phyloP scores from a whole-genome alignment of 2,329 filamentous ascomycete species.

The Trichoderma simmonsii region DNA sequence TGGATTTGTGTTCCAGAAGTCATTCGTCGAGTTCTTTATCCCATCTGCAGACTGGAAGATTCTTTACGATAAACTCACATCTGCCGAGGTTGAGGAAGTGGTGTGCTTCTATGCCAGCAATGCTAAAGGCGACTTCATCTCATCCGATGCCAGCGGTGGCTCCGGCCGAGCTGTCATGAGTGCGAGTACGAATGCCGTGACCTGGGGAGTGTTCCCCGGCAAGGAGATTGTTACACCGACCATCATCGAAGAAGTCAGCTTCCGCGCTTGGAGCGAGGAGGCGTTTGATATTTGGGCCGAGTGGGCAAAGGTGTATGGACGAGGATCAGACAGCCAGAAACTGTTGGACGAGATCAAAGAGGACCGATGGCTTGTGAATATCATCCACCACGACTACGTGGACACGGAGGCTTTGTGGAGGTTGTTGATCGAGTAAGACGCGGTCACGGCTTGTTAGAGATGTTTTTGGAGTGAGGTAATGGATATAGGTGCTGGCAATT shows the following conservation, averaged over 20 bases:
- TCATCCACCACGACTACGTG: conserved; percentile 78
- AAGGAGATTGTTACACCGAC: conserved; percentile 97
- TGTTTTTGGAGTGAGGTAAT: neutral
- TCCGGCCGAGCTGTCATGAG: conserved; percentile 34
- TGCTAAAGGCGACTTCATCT: conserved; percentile 70
- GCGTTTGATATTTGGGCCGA: conserved; percentile 94
- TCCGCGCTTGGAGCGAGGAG: conserved; percentile 91
- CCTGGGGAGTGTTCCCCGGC: conserved; percentile 91
- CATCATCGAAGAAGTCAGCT: conserved; percentile 93
- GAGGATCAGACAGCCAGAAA: conserved; percentile 65
- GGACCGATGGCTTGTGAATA: conserved; percentile 85
- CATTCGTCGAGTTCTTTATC: conserved; percentile 96
- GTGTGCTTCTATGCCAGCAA: conserved; percentile 90
- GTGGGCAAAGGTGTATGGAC: conserved; percentile 86
- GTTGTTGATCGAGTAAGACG: conserved; percentile 48
- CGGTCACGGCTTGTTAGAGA: neutral
- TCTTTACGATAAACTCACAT: conserved; percentile 61
- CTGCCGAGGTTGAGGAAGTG: conserved; percentile 57
- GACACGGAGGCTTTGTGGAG: conserved; percentile 71
- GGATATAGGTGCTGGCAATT: neutral
- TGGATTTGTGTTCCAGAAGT: conserved; percentile 97
- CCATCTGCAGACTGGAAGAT: conserved; percentile 67
- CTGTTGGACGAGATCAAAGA: conserved; percentile 65
- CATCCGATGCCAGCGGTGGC: conserved; percentile 54
- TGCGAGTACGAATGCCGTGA: conserved; percentile 82